These are phyloP conservation scores for Thuidium tamariscinum DNA, from an alignment of 225 moss, liverwort and hornwort genomes.

Conservation along the genomic window DNA sequence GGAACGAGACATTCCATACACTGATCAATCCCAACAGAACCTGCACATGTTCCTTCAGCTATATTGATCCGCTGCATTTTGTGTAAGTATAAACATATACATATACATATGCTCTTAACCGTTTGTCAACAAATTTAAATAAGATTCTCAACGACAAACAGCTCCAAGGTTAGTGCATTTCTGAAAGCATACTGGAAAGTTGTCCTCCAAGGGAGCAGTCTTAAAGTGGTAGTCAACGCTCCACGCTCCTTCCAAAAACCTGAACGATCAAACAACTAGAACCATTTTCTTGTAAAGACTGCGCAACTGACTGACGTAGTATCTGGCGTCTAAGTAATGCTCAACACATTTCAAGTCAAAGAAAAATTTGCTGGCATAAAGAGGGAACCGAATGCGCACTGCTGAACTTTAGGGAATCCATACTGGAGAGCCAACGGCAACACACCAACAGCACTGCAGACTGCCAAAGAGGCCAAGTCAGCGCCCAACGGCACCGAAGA, in stretches of 20 bases:
- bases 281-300: neutral
- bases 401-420: conserved; percentile 57
- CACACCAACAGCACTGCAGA: conserved; percentile 94
- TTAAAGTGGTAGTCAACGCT: conserved; percentile 90
- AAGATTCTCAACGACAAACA: neutral
- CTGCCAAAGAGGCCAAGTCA: conserved; percentile 45
- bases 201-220: conserved; percentile 64
- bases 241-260: conserved; percentile 98
- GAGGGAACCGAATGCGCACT: conserved; percentile 26
- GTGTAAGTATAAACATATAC: neutral
- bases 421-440: conserved; percentile 90
- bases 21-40: conserved; percentile 90
- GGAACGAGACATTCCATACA: conserved; percentile 94
- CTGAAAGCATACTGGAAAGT: conserved; percentile 51
- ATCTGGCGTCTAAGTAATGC: neutral
- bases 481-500: neutral
- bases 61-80: neutral
- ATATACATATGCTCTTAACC: neutral
- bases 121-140: neutral
- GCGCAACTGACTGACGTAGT: neutral
- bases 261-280: conserved; percentile 10
- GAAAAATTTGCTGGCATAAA: neutral
- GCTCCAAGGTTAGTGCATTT: neutral
- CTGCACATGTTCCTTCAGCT: conserved; percentile 25
- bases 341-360: neutral